A percentile compares a stretch with the other conserved stretches of the same genome.
Conservation (phyloP, 495 filamentous ascomycete species). For the Rhypophila decipiens region DNA sequence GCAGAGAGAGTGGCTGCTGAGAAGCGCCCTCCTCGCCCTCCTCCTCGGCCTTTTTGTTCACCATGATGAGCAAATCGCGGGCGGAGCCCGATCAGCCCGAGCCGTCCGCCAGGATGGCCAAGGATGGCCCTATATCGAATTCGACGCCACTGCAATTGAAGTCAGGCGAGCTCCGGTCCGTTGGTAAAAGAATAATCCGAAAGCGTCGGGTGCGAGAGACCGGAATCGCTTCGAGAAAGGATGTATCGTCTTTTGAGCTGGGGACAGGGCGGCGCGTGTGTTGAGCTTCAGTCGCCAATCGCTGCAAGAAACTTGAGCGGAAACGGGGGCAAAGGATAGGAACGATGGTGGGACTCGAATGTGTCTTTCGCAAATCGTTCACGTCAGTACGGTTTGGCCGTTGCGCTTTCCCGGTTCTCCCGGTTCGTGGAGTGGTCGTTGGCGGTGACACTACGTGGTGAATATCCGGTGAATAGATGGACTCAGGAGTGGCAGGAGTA, state of each 20-base stretch:
- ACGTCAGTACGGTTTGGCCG: too few relatives aligned
- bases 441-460: not conserved
- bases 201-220: too few relatives aligned
- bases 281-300: not conserved
- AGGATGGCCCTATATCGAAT: conserved; percentile 24
- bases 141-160: conserved; percentile 15
- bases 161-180: not conserved
- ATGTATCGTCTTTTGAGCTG: too few relatives aligned
- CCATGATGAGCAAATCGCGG: conserved; percentile 41
- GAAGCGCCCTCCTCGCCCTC: conserved; percentile 6
- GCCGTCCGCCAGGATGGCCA: conserved; percentile 40
- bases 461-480: not conserved
- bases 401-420: too few relatives aligned
- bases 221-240: too few relatives aligned
- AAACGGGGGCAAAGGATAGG: not conserved
- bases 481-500: not conserved
- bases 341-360: not conserved
- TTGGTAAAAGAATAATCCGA: too few relatives aligned
- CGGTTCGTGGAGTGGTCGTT: not conserved
- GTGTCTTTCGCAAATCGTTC: too few relatives aligned
- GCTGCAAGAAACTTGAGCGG: not conserved
- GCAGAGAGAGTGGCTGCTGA: conserved; percentile 41
- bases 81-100: conserved; percentile 45
- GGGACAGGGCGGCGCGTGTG: too few relatives aligned
- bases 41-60: conserved; percentile 40